Conservation (phyloP, 805 yeast species). For the Tetrapisispora taiwanensis region DNA sequence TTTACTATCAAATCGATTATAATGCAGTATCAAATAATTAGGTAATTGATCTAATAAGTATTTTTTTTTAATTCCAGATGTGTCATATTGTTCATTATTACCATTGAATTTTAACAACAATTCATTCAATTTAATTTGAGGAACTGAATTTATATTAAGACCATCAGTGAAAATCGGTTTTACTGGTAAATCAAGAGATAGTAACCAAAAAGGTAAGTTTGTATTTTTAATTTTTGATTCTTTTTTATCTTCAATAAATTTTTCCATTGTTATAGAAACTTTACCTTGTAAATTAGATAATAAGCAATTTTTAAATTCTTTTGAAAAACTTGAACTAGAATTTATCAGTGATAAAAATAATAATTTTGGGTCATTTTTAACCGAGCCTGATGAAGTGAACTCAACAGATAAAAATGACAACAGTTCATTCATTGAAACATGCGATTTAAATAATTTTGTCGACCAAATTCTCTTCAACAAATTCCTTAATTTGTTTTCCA, state of each 20-base stretch:
- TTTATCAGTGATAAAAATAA: conserved; percentile 55
- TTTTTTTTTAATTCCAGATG: conserved; percentile 18
- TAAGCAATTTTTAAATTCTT: conserved; percentile 23
- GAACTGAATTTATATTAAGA: conserved; percentile 35
- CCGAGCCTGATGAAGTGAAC: not conserved
- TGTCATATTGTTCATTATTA: conserved; percentile 1
- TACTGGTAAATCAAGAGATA: conserved; percentile 53
- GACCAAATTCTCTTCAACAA: conserved; percentile 59
- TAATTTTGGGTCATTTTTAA: conserved; percentile 40
- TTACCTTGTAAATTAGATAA: conserved; percentile 44
- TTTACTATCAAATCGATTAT: conserved; percentile 41
- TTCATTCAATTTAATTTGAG: conserved; percentile 39
- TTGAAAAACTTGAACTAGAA: conserved; percentile 28
- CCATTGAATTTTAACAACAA: conserved; percentile 36
- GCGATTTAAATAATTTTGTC: conserved; percentile 43
- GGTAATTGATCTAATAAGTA: conserved; percentile 41
- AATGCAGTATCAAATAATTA: conserved; percentile 42
- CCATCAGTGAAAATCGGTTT: conserved; percentile 46
- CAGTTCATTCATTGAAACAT: conserved; percentile 60
- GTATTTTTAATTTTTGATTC: conserved; percentile 3
- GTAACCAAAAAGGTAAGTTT: conserved; percentile 20
- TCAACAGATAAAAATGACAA: conserved; percentile 36
- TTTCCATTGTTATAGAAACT: conserved; percentile 22
- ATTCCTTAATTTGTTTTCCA: conserved; percentile 37
- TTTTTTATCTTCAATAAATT: conserved; percentile 9